phyloP scores from a whole-genome alignment of 1,139 yeast genomes.

The Suhomyces anneliseae region DNA sequence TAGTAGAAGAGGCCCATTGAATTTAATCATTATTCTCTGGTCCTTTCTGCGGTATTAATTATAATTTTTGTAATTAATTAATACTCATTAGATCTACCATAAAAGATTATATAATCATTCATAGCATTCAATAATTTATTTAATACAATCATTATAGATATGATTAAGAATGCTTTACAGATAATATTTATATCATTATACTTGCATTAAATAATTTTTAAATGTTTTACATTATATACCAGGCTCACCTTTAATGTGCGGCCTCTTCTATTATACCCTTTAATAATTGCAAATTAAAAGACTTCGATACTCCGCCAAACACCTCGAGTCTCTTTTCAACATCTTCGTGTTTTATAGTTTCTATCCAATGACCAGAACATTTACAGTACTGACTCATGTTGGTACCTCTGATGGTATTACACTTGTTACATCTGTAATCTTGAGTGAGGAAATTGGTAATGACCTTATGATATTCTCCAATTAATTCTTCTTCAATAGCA shows the following conservation, averaged over 20 bases:
- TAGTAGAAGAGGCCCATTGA: no score
- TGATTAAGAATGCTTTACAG: no score
- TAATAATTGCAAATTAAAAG: constrained; percentile 61
- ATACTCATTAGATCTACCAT: no score
- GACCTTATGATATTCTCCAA: constrained; percentile 58
- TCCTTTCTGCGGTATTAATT: no score
- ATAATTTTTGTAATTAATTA: no score
- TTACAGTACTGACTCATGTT: constrained; percentile 75
- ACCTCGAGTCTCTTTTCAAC: constrained; percentile 48
- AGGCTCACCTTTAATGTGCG: not conserved
- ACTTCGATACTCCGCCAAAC: constrained; percentile 59
- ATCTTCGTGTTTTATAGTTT: constrained; percentile 49
- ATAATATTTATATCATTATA: no score
- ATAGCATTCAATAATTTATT: no score
- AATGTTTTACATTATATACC: not conserved
- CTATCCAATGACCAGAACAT: constrained; percentile 87
- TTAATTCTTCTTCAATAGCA: constrained; percentile 74
- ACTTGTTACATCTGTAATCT: constrained; percentile 78
- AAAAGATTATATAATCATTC: no score
- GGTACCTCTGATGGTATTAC: constrained; percentile 63
- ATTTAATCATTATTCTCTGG: no score
- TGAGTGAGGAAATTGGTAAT: constrained; percentile 70
- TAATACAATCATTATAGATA: no score
- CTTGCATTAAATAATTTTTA: no score
- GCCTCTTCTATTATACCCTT: constrained; percentile 41